Base-by-base conservation (phyloP, 441 rosid species). In the Adansonia madagascariensis region DNA sequence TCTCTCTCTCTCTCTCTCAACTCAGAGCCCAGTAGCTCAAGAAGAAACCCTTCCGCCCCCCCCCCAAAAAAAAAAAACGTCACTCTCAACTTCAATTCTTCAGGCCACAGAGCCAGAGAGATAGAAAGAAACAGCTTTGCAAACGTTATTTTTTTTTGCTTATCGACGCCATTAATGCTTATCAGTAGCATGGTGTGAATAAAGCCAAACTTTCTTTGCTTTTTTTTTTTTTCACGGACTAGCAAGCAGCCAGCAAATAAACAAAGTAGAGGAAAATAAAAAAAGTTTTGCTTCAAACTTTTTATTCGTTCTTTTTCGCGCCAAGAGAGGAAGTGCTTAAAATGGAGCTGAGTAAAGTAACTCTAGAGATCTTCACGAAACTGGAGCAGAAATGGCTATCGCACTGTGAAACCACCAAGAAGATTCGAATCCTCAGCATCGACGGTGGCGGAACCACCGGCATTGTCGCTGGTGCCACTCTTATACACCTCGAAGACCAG, bases 331-430 rank as follows among this genome's bases (percentile, higher is more conserved):
- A 47, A 17, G 17, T 8, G 11, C 11, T 18, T 24, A 76, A 80
- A 69, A 93, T 93, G 97, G 97, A 93, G 74, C 88, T 95, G 41
- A 90, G 96, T 79, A 92, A 93, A 84, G 94, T 90, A 3, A 92
- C 98, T 39, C 85, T 93, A 0, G 99, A 95, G 86, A 95, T 95
- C 84, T 95, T 95, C 85, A 82, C 88, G 0, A 90, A 91, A 78
- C 92, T 95, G 1, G 99, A 95, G 82, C 95, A 89, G 73, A 85
- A 91, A 85, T 95, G 96, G 96, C 91, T 95, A 31, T 93, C 94
- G 10, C 96, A 92, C 85, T 93, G 92, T 78, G 92, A 87, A 35
- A 62, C 83, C 74, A 4, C 86, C 49, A 87, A 85, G 86, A 91
- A 89, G 83, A 91, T 91, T 6, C 90, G 96, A 11, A 75, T 95